Percentiles rank a stretch among this genome's conserved stretches.
Conservation (phyloP, 257 asterid species). For the Anisodus acutangulus region DNA sequence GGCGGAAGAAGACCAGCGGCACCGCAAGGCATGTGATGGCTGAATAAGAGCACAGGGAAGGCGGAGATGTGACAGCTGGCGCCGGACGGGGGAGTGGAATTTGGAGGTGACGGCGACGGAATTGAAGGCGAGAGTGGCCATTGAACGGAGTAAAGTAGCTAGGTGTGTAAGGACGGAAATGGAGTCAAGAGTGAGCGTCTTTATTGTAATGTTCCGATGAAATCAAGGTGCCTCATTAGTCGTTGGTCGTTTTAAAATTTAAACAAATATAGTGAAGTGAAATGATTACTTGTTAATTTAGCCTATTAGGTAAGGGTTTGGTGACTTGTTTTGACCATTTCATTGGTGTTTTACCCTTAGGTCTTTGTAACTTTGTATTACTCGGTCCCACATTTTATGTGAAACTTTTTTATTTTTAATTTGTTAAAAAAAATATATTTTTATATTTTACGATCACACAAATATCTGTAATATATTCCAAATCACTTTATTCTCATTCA, state of each 20-base stretch:
- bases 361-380: too few species aligned
- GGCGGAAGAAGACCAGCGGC: conserved; percentile 33
- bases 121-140: conserved; percentile 24
- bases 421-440: too few species aligned
- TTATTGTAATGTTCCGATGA: conserved; percentile 3
- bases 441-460: too few species aligned
- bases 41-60: conserved; percentile 23
- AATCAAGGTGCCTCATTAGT: neutral
- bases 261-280: neutral
- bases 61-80: conserved; percentile 28
- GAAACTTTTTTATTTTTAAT: too few species aligned
- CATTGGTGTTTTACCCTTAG: too few species aligned
- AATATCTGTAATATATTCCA: too few species aligned
- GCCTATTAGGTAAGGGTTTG: too few species aligned
- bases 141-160: conserved; percentile 19
- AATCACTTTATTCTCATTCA: too few species aligned
- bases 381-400: too few species aligned
- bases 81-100: conserved; percentile 13
- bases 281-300: neutral
- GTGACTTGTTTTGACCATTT: too few species aligned
- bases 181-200: neutral
- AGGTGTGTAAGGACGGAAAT: neutral
- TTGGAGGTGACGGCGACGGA: conserved; percentile 31
- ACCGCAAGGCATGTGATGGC: neutral
- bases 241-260: neutral